phyloP scores from a whole-genome alignment of 495 filamentous ascomycete species.

The Penicillium roqueforti region DNA sequence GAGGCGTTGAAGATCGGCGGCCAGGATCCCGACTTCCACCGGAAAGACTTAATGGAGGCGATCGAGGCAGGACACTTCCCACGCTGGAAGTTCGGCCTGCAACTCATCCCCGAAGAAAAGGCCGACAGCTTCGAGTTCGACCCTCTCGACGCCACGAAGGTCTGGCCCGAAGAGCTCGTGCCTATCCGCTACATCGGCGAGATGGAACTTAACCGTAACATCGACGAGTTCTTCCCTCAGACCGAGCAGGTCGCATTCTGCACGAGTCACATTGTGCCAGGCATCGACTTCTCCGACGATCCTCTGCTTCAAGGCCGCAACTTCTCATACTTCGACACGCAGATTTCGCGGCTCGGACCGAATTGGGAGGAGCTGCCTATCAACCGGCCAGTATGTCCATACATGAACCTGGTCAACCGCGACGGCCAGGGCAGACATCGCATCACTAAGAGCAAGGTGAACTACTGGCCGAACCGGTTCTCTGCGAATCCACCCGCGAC shows the following conservation, averaged over 20 bases:
- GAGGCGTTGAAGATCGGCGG: slow-evolving; percentile 78
- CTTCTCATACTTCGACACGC: slow-evolving; percentile 86
- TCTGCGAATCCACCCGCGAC: slow-evolving; percentile 58
- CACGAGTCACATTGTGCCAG: slow-evolving; percentile 79
- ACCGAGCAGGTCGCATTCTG: slow-evolving; percentile 81
- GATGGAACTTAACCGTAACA: slow-evolving; percentile 75
- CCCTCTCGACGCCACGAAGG: slow-evolving; percentile 85
- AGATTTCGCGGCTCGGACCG: slow-evolving; percentile 72
- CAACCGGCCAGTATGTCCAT: slow-evolving; percentile 72
- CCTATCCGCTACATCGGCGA: slow-evolving; percentile 79
- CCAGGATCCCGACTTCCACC: slow-evolving; percentile 84
- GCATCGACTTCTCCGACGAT: slow-evolving; percentile 84
- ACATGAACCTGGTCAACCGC: slow-evolving; percentile 47
- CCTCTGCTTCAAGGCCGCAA: slow-evolving; percentile 79
- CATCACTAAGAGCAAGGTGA: slow-evolving; percentile 66
- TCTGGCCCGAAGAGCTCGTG: slow-evolving; percentile 82
- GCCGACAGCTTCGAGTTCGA: slow-evolving; percentile 86
- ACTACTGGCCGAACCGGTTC: slow-evolving; percentile 88
- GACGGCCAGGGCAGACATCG: slow-evolving; percentile 40
- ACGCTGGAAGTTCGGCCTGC: slow-evolving; percentile 82
- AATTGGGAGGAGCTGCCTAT: slow-evolving; percentile 88
- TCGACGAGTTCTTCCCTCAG: slow-evolving; percentile 83
- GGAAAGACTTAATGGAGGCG: slow-evolving; percentile 77
- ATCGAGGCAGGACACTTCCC: slow-evolving; percentile 65
- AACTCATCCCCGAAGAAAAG: slow-evolving; percentile 65